Percentiles rank a stretch among this genome's conserved stretches.
Conservation (phyloP, 192 early-diverging fungal species). For the Chytriomyces hyalinus region DNA sequence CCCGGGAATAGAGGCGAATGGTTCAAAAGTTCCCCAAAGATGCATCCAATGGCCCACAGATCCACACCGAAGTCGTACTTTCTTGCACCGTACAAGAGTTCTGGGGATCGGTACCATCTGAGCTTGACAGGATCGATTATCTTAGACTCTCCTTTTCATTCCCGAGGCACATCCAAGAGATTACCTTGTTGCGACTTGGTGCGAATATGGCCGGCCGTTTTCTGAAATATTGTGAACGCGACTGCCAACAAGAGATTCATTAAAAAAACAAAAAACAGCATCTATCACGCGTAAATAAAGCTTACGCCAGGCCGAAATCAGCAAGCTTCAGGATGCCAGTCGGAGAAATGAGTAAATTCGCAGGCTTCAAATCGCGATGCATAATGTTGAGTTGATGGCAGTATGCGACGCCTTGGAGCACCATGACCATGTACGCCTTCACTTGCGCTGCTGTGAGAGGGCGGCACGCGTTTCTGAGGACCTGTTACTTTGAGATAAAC, state of each 20-base stretch:
- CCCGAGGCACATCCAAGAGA: not conserved
- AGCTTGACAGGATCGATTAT: constrained; percentile 25
- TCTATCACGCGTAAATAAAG: constrained; percentile 25
- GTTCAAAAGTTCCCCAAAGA: constrained; percentile 68
- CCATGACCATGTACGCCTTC: constrained; percentile 65
- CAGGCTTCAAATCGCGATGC: constrained; percentile 60
- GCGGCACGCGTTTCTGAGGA: constrained; percentile 46
- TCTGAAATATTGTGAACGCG: constrained; percentile 28
- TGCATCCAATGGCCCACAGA: constrained; percentile 69
- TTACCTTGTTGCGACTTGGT: constrained; percentile 62
- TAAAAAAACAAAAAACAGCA: not conserved
- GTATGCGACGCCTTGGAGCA: constrained; percentile 36
- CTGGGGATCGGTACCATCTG: constrained; percentile 70
- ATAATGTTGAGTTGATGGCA: constrained; percentile 65
- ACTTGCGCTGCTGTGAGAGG: constrained; percentile 60
- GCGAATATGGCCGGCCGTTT: constrained; percentile 53
- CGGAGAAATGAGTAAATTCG: constrained; percentile 61
- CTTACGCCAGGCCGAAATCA: constrained; percentile 66
- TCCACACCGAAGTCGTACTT: constrained; percentile 67
- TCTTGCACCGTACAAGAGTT: constrained; percentile 64
- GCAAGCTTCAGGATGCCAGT: constrained; percentile 63
- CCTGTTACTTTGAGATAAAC: constrained; percentile 10
- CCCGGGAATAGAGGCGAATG: constrained; percentile 66
- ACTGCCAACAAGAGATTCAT: constrained; percentile 1
- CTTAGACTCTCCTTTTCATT: not conserved